Base-by-base conservation (phyloP, 352 stramenopile genomes). In the Pythium sukuiense region DNA sequence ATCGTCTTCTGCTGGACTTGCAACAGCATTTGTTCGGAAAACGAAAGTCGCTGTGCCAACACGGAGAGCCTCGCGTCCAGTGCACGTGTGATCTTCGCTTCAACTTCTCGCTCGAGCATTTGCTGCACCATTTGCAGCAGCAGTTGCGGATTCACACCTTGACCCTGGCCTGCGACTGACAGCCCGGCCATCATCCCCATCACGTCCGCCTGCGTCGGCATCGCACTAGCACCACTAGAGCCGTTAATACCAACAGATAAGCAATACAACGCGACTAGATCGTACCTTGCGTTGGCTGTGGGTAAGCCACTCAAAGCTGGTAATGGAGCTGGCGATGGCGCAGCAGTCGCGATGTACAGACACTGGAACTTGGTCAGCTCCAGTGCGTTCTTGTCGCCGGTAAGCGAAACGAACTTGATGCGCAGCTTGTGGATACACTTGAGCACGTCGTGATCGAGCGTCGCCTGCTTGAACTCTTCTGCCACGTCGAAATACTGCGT, bases 371-470 rank as follows among this genome's bases (percentile, higher is more conserved):
- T 45, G 5, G 75, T 67, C 45, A 93, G 50, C 3, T 72, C 41
- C 27, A 90, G 41, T 27, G 55, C 58, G 39, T 29, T 70, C 49
- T 93, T 93, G 46, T 90, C 74, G 0, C 78, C 81, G 2, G 73
- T 79, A 6, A 93, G 67, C 2, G 83, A 92, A 50, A 92, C 80
- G 56, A 93, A 93, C 61, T 90, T 90, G 70, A 92, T 61, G 14
- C 75, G 76, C 20, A 93, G 50, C 12, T 32, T 65, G 16, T 81
- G 69, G 37, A 83, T 67, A 53, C 69, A 73, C 56, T 88, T 83
- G 54, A 93, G 76, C n/a, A 91, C 72, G 32, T 81, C 70, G 45
- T 77, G 76, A 59, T 88, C 71, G 14, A 49, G 53, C 12, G 76
- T 65, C n/a, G 54, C 71, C 54, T 87, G 77, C 43, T 74, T 61